Conservation (phyloP, 805 yeast species). For the Myxozyma neglecta region DNA sequence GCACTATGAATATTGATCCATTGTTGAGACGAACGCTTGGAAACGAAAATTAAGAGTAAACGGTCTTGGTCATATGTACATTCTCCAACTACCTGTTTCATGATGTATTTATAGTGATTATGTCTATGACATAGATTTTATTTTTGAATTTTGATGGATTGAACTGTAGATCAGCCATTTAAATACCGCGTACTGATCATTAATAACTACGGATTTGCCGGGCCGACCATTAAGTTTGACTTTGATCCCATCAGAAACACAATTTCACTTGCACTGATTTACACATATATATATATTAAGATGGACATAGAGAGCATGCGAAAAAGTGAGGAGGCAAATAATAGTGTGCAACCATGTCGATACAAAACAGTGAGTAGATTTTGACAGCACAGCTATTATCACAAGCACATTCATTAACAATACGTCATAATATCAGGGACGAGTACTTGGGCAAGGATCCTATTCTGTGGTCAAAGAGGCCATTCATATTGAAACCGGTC, state of each 20-base stretch:
- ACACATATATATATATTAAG: not conserved
- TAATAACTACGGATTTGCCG: too few species aligned
- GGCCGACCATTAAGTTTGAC: too few species aligned
- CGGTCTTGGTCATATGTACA: too few species aligned
- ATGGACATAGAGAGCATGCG: constrained; percentile 6
- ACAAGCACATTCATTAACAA: not conserved
- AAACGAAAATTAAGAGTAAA: too few species aligned
- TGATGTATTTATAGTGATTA: too few species aligned
- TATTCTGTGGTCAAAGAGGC: constrained; percentile 48
- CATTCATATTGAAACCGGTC: constrained; percentile 43
- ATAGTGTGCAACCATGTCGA: constrained; percentile 13
- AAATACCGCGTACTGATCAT: too few species aligned
- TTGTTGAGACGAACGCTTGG: too few species aligned
- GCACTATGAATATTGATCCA: too few species aligned
- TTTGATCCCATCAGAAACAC: not conserved
- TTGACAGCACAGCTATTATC: not conserved
- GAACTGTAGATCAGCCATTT: too few species aligned
- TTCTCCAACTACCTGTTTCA: too few species aligned
- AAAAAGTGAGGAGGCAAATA: not conserved
- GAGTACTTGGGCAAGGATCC: constrained; percentile 46
- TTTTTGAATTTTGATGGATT: too few species aligned
- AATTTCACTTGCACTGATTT: not conserved
- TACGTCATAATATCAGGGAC: constrained; percentile 33
- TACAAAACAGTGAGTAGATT: constrained; percentile 8
- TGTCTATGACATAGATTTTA: too few species aligned